Base-by-base conservation (phyloP, 2,329 filamentous ascomycete genomes). In the Colletotrichum tanaceti region DNA sequence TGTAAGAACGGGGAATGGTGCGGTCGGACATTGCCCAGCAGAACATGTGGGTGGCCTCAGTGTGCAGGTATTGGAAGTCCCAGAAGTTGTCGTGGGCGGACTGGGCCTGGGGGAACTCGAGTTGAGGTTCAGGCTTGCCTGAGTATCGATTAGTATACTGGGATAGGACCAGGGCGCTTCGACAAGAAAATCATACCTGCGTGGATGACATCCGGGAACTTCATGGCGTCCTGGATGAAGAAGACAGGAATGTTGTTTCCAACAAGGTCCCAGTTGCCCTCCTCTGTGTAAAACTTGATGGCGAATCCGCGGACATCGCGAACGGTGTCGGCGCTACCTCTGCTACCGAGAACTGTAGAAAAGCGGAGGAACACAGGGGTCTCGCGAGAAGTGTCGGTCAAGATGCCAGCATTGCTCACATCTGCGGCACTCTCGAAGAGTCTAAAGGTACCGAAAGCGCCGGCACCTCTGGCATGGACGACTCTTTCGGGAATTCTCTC, bases 281-380 rank as follows among this genome's bases (percentile, higher is more conserved):
- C 91, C 0, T 91, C 81, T 0, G 92, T 94, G 75, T 94, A 94
- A 74, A 93, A 89, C 78, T 93, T 93, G 71, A 93, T 79, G 0
- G 92, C 91, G 71, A 95, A 96, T 1, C 93, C 92, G 44, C 92
- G 88, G 2, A 94, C 91, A 81, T 96, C 92, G 14, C 93, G 87
- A 1, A 94, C 92, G 0, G 91, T 94, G 75, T 96, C 93, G 6
- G 92, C 91, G 59, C 90, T 92, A 14, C 92, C 93, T 41, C 89
- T 86, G 75, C 89, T 92, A 7, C 91, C 91, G 2, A 92, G 84
- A 0, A 93, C 92, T 0, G 93, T 95, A 0, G 92, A 95, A 77
- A 96, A 94, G 0, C 92, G 89, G 18, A 91, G 74, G 74, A 93
- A 93, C 1, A 92, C 82, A 0, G 85, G 89, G 0, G 91, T 93